These are phyloP conservation scores for Ramularia endophylla DNA, from an alignment of 2,329 filamentous ascomycete species.

Conservation along the genomic window DNA sequence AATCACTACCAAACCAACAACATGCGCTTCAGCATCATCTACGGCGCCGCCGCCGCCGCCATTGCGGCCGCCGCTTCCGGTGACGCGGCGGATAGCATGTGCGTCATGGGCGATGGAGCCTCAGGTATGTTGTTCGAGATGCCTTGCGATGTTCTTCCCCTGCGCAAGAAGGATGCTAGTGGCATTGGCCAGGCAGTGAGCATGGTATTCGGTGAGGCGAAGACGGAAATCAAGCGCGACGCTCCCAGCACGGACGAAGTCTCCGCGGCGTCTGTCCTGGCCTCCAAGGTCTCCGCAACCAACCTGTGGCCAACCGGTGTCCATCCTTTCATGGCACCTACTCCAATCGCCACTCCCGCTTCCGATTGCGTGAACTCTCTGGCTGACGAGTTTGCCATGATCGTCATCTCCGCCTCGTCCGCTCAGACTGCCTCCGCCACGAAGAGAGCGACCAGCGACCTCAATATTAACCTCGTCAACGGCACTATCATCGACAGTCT, in stretches of 20 bases:
- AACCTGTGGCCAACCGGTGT: slow-evolving; percentile 3
- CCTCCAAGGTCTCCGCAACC: slow-evolving; percentile 1
- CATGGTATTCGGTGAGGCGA: no score
- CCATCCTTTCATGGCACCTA: slow-evolving; percentile 1
- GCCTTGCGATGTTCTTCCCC: no score
- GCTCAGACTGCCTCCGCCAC: not conserved
- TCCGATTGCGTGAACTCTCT: not conserved
- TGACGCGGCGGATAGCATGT: no score
- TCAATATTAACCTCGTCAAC: slow-evolving; percentile 43
- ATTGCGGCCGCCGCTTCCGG: no score
- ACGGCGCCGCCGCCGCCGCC: no score
- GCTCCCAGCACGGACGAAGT: not conserved
- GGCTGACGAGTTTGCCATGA: not conserved
- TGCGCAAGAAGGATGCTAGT: no score
- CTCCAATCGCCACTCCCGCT: not conserved
- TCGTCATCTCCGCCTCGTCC: not conserved
- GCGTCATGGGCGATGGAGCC: no score
- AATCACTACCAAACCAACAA: no score
- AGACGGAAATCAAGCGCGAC: no score
- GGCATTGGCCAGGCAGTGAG: no score
- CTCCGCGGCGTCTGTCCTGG: slow-evolving; percentile 1
- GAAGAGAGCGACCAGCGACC: not conserved
- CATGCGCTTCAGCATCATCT: no score
- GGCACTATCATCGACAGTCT: slow-evolving; percentile 60
- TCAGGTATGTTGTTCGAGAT: no score